Evolutionary conservation across 768 basidiomycete genomes (phyloP), one percentile per base, ranked within the genome.

Genomic region (Tremella mesenterica): DNA sequence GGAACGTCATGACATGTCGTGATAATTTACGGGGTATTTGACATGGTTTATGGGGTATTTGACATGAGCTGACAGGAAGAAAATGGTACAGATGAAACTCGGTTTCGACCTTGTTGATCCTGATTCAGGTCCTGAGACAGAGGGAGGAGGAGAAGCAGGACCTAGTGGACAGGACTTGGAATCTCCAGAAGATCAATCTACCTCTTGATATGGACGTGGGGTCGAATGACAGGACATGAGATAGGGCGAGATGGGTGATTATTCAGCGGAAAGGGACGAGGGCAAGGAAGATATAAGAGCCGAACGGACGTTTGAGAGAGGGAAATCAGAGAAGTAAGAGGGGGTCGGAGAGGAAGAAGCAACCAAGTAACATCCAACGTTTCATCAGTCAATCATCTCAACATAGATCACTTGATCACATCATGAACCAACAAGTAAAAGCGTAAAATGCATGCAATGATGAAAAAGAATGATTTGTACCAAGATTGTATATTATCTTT

Each of bases 81-180:
- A 60, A 27, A 57, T 60, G 52, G 59, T 57, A 12, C 51, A 60
- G 48, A n/a, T 60, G n/a, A 60, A 60, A 43, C 54, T 28, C 25
- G 59, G 59, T 16, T 28, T 50, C 20, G 34, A 48, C 16, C 36
- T 55, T 16, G 23, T 21, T 44, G 13, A 10, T 44, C 43, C 43
- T 10, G 12, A 12, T 44, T 46, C 44, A 5, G 38, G 38, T n/a
- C 14, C 14, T 41, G 38, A 23, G 38, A 36, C 33, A 36, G n/a
- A 41, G n/a, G n/a, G n/a, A n/a, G n/a, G n/a, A n/a, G n/a, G n/a
- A n/a, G n/a, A n/a, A n/a, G n/a, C n/a, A n/a, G n/a, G n/a, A n/a
- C n/a, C n/a, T n/a, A n/a, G n/a, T n/a, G n/a, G n/a, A n/a, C n/a
- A n/a, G n/a, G n/a, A n/a, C n/a, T n/a, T n/a, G n/a, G n/a, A 20